Evolutionary conservation across 164 flowering plant species (phyloP), one percentile per base, ranked within the genome.

Genomic region (Tetrastigma voinierianum): DNA sequence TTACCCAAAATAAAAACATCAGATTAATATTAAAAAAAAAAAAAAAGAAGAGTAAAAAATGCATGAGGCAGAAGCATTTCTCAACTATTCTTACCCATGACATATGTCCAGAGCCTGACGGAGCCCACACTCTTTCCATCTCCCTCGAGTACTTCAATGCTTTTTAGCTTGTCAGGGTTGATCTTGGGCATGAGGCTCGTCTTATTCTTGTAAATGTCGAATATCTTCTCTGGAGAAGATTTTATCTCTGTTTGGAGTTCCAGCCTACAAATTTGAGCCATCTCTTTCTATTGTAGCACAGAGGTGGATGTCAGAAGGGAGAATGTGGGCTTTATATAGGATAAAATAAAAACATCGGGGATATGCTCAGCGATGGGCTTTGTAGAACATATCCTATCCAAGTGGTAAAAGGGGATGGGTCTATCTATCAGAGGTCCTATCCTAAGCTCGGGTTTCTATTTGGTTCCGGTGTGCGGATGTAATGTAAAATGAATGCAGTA

Each of bases 111-210:
- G 43, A 56, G 67, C 59, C 72, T 48, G 43, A 74, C 59, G 40
- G 59, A 59, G 53, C 73, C 73, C 11, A 69, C 51, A 13, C 62
- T 72, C 59, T 21, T 64, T 4, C 78, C 76, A 61, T 78, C 76
- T 24, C 81, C 81, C 67, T 78, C 70, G 24, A 78, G 61, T 12
- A 74, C 62, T 64, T 75, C 45, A 47, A 66, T 49, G 43, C 67
- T 69, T 46, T 70, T 63, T 46, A 59, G 15, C 9, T 43, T 54
- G 23, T 69, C 58, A 10, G 78, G 78, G 62, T 65, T 46, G 62
- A 69, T 66, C 12, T 45, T 60, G 24, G 76, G 69, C 72, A 72
- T 46, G 32, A 72, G 67, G 43, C 19, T 44, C 11, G 56, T 59
- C 47, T 69, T 65, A 57, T 78, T 69, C 70, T 67, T 75, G 45